Conservation (phyloP, 306 rosid species). For the Vachellia pachyceras region DNA sequence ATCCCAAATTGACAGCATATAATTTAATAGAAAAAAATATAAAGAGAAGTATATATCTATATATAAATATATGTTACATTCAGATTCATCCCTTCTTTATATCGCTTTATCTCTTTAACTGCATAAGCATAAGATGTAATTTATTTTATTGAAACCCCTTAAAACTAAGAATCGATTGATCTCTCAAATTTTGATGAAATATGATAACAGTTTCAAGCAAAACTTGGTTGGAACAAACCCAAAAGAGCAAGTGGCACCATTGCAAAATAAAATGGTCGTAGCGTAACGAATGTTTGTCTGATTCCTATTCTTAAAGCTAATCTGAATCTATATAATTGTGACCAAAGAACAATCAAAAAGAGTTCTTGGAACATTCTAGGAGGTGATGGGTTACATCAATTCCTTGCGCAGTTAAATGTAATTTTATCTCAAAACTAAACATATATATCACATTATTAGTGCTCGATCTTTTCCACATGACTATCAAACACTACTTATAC, state of each 20-base stretch:
- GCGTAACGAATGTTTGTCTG: neutral
- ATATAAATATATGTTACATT: neutral
- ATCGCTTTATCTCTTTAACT: neutral
- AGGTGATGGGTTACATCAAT: too few species aligned
- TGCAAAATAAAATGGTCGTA: neutral
- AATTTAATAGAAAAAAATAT: neutral
- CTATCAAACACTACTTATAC: too few species aligned
- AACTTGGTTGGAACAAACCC: neutral
- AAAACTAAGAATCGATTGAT: neutral
- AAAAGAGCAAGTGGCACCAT: neutral
- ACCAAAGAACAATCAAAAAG: too few species aligned
- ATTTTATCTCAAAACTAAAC: too few species aligned
- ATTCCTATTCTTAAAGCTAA: too few species aligned
- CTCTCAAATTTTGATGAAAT: neutral
- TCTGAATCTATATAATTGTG: too few species aligned
- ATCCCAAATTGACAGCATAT: neutral
- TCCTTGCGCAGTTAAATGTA: too few species aligned
- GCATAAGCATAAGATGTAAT: neutral
- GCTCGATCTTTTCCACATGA: too few species aligned
- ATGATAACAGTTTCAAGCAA: neutral
- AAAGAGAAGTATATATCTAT: neutral
- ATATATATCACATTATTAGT: too few species aligned
- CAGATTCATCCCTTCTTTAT: neutral
- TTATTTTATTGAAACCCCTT: neutral
- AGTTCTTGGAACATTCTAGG: too few species aligned